Evolutionary conservation across 2,329 filamentous ascomycete genomes (phyloP).

Genomic region (Plectosphaerella sp.): DNA sequence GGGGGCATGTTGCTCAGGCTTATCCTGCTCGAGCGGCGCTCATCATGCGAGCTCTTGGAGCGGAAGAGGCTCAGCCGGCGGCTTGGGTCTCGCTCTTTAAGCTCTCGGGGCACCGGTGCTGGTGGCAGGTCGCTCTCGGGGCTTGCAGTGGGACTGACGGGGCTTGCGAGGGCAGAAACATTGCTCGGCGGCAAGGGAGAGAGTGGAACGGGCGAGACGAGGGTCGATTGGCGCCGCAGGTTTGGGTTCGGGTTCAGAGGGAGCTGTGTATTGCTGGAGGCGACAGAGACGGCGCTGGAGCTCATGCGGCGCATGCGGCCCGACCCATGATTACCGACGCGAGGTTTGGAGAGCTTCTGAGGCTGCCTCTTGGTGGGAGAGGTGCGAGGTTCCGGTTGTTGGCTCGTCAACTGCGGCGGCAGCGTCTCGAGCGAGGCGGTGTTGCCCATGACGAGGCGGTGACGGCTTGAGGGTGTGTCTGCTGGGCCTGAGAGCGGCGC

Average conservation of each 20-base stretch:
- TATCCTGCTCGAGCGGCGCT: slow-evolving; percentile 4
- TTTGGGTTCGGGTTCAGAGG: slow-evolving; percentile 6
- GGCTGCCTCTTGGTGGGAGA: slow-evolving; percentile 23
- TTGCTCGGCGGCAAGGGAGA: slow-evolving; percentile 3
- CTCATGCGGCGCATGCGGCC: slow-evolving; percentile 19
- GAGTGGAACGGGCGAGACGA: slow-evolving; percentile 1
- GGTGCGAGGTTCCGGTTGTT: background rate
- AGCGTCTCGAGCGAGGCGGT: slow-evolving; percentile 40
- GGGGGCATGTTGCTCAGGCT: slow-evolving; percentile 4
- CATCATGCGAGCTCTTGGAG: slow-evolving; percentile 11
- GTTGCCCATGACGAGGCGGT: slow-evolving; percentile 42
- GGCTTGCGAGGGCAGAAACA: background rate
- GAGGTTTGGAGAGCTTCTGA: slow-evolving; percentile 50
- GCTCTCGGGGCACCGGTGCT: slow-evolving; percentile 2
- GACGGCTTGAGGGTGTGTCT: background rate
- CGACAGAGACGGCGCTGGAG: slow-evolving; percentile 22
- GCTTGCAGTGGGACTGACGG: background rate
- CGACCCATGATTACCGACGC: slow-evolving; percentile 31
- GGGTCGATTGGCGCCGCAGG: background rate
- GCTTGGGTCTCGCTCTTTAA: slow-evolving; percentile 3
- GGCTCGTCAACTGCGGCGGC: background rate
- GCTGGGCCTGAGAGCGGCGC: background rate
- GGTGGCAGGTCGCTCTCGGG: slow-evolving; percentile 3
- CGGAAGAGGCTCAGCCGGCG: slow-evolving; percentile 11
- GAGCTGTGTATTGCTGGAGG: slow-evolving; percentile 19